Base-by-base conservation (phyloP, 768 basidiomycete genomes). In the Kwoniella sp. region DNA sequence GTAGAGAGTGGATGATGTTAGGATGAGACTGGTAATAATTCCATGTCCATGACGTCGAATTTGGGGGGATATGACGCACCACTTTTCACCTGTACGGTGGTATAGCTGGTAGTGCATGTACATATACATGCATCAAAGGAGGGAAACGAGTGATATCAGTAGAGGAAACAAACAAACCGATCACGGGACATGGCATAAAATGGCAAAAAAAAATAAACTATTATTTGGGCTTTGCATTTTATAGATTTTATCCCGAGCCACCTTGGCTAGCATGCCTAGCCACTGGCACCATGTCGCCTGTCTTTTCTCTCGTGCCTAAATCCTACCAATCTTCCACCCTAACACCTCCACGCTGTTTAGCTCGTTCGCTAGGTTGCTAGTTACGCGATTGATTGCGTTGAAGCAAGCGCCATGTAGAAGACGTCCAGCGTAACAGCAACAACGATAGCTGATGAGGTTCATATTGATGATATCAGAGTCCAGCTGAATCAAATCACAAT, bases 31-130 rank as follows among this genome's bases (percentile, higher is more conserved):
- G 33, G 33, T 33, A 19, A 44, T 44, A 49, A 22, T 49, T 49
- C 25, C 15, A 24, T 26, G n/a, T n/a, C n/a, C 48, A 49, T 49
- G 48, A 49, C 48, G 48, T 49, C 48, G 48, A 22, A 49, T 6
- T 19, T 6, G 22, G 25, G 22, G 48, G 48, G 22, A 24, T 49
- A 49, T 49, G 48, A 49, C 48, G 48, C 48, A 49, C 48, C 48
- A 49, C 48, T 26, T 22, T 44, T 10, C 33, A 33, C n/a, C n/a
- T n/a, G n/a, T n/a, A n/a, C n/a, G n/a, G n/a, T n/a, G n/a, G n/a
- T n/a, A n/a, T n/a, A n/a, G n/a, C n/a, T n/a, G n/a, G n/a, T 33
- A 13, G 33, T 44, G 17, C 17, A 19, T 44, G n/a, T n/a, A n/a
- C n/a, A n/a, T n/a, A n/a, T n/a, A n/a, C n/a, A n/a, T n/a, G 40